Conservation (phyloP, 2,329 filamentous ascomycete species). For the Aspergillus sergii region DNA sequence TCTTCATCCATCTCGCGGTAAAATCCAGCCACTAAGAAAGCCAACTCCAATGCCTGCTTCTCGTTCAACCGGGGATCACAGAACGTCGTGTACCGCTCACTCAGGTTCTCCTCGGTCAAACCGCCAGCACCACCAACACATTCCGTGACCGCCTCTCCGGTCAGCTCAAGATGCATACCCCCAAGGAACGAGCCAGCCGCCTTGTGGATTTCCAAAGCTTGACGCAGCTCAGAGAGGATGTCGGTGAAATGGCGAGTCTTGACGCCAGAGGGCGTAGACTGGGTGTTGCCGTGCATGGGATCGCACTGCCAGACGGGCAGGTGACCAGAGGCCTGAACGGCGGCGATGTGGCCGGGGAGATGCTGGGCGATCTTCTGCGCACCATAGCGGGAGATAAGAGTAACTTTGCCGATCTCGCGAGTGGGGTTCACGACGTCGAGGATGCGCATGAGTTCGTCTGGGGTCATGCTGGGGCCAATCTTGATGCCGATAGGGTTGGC, state of each 20-base stretch:
- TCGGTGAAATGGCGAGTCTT: conserved; percentile 92
- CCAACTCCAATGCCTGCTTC: conserved; percentile 94
- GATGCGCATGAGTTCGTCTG: conserved; percentile 73
- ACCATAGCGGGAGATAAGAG: conserved; percentile 93
- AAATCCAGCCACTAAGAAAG: conserved; percentile 88
- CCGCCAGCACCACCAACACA: conserved; percentile 89
- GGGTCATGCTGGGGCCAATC: conserved; percentile 82
- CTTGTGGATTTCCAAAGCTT: conserved; percentile 82
- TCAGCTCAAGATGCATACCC: conserved; percentile 92
- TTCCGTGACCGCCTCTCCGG: conserved; percentile 94
- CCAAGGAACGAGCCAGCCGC: conserved; percentile 83
- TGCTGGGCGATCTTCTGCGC: conserved; percentile 73
- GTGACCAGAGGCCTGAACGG: conserved; percentile 77
- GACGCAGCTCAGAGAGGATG: conserved; percentile 83
- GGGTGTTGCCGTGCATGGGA: conserved; percentile 89
- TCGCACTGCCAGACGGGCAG: conserved; percentile 96
- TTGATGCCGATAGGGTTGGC: conserved; percentile 97
- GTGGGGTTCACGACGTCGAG: conserved; percentile 83
- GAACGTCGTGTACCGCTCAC: conserved; percentile 90
- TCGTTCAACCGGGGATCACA: conserved; percentile 95
- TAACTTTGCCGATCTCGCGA: conserved; percentile 87
- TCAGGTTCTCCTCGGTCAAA: conserved; percentile 83
- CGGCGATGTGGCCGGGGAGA: conserved; percentile 82
- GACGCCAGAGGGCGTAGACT: conserved; percentile 70
- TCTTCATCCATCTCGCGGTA: conserved; percentile 56